phyloP scores from a whole-genome alignment of 306 rosid species.

The Quercus gilva region DNA sequence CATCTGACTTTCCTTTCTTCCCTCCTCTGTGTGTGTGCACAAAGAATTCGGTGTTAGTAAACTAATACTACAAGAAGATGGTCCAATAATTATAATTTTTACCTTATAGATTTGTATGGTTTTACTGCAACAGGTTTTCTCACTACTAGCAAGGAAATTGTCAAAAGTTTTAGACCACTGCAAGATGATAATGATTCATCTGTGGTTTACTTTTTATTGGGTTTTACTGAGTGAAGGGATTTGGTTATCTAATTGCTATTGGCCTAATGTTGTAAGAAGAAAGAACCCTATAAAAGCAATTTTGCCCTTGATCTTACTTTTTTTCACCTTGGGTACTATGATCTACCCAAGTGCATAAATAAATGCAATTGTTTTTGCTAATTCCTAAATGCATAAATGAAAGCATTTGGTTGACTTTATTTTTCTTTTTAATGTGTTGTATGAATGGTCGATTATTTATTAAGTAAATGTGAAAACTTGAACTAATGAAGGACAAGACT shows the following conservation, averaged over 20 bases:
- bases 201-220: background rate
- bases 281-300: background rate
- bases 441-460: too few species aligned
- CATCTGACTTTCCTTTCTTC: background rate
- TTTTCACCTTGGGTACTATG: too few species aligned
- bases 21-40: background rate
- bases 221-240: constrained; percentile 3
- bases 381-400: too few species aligned
- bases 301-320: too few species aligned
- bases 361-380: too few species aligned
- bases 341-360: too few species aligned
- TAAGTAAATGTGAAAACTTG: too few species aligned
- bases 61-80: background rate
- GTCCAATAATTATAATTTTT: background rate
- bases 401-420: too few species aligned
- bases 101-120: background rate
- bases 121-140: background rate
- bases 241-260: background rate
- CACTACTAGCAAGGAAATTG: background rate
- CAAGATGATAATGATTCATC: too few species aligned
- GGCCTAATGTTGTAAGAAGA: too few species aligned
- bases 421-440: too few species aligned
- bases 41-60: background rate
- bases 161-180: background rate
- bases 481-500: too few species aligned